A percentile compares a stretch with the other conserved stretches of the same genome.
Evolutionary conservation across 2,329 filamentous ascomycete species (phyloP).

Genomic region (Aspergillus tamarii): DNA sequence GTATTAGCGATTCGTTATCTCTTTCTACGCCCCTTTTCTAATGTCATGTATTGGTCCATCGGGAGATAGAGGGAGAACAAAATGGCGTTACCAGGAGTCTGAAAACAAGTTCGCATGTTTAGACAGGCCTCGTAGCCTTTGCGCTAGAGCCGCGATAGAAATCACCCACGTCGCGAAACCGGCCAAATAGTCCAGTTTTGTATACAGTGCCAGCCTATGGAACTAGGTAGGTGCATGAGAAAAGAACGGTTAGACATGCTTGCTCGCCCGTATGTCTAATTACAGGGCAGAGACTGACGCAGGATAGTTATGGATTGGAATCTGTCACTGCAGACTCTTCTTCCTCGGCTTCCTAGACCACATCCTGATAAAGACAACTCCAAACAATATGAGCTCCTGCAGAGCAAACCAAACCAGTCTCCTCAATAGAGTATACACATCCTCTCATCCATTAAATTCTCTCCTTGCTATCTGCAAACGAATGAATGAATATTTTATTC

Average conservation of each 20-base stretch:
- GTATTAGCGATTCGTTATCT: slow-evolving; percentile 4
- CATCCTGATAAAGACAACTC: not conserved
- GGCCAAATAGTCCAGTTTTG: not conserved
- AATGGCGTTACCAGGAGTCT: slow-evolving; percentile 6
- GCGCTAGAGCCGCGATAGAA: not conserved
- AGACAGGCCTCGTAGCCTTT: not conserved
- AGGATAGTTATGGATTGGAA: not conserved
- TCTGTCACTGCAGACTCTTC: not conserved
- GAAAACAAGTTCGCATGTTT: not conserved
- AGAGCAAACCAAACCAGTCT: not conserved
- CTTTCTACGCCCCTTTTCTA: not conserved
- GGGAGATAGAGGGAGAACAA: not conserved
- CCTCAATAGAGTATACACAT: not conserved
- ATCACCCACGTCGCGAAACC: not conserved
- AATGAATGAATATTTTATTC: not conserved
- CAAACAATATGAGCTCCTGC: not conserved
- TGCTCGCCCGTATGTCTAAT: not conserved
- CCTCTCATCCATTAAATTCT: not conserved
- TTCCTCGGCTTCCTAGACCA: not conserved
- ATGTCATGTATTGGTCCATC: not conserved
- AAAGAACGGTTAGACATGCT: not conserved
- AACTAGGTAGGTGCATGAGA: not conserved
- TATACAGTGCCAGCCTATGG: not conserved
- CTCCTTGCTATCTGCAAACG: not conserved
- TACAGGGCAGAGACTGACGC: not conserved